phyloP scores from a whole-genome alignment of 768 basidiomycete genomes.

The Psilocybe sp. region DNA sequence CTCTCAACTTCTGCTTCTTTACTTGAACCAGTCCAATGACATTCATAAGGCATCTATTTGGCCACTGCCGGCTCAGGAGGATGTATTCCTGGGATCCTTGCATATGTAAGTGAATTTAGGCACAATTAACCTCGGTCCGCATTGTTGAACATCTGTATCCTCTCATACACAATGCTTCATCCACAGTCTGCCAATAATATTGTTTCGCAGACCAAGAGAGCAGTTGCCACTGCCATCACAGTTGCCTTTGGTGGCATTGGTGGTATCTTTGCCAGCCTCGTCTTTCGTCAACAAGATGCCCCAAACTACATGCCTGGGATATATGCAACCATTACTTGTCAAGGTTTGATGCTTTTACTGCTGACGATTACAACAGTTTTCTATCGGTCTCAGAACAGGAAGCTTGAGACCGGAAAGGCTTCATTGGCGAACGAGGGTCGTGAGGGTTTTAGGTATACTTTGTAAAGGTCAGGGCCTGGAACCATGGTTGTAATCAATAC shows the following conservation, averaged over 20 bases:
- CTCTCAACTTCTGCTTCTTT: no score
- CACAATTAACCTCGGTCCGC: not conserved
- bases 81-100: conserved; percentile 44
- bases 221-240: conserved; percentile 42
- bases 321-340: conserved; percentile 41
- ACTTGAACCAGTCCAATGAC: no score
- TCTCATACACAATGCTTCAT: conserved; percentile 3
- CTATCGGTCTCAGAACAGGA: conserved; percentile 35
- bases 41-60: conserved; percentile 39
- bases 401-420: no score
- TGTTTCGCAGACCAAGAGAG: conserved; percentile 46
- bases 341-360: conserved; percentile 37
- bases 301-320: conserved; percentile 47
- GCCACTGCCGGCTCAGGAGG: conserved; percentile 43
- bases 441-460: no score
- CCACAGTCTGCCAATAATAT: conserved; percentile 47
- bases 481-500: no score
- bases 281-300: conserved; percentile 44
- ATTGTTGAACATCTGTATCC: no score
- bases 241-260: conserved; percentile 46
- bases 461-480: no score
- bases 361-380: conserved; percentile 37
- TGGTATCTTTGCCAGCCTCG: conserved; percentile 44
- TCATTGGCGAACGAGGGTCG: no score
- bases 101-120: conserved; percentile 38